These are phyloP conservation scores for Geranomyces michiganensis DNA, from an alignment of 192 early-diverging fungal genomes.

Conservation along the genomic window DNA sequence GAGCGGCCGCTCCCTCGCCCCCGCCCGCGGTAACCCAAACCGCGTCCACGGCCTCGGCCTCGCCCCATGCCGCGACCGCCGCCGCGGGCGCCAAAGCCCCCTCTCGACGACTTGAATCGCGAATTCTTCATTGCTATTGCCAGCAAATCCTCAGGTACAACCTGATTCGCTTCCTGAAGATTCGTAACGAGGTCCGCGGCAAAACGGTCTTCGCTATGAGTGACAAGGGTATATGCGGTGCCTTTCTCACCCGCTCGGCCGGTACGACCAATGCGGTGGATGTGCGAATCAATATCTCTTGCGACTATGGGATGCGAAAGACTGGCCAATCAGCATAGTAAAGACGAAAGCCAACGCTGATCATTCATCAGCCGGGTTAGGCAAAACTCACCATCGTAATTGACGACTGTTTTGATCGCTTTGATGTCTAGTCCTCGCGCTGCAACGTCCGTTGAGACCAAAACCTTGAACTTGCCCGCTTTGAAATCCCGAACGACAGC, in stretches of 20 bases:
- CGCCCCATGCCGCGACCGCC: slow-evolving; percentile 54
- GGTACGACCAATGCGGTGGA: slow-evolving; percentile 93
- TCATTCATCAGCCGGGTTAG: too few species aligned
- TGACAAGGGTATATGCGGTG: slow-evolving; percentile 90
- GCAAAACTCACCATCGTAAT: slow-evolving; percentile 69
- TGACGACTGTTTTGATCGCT: slow-evolving; percentile 71
- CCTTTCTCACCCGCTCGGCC: slow-evolving; percentile 95
- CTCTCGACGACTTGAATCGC: slow-evolving; percentile 59
- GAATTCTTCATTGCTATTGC: slow-evolving; percentile 81
- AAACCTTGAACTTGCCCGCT: slow-evolving; percentile 54
- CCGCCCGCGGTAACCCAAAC: slow-evolving; percentile 39
- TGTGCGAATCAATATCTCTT: slow-evolving; percentile 81
- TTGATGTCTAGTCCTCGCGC: slow-evolving; percentile 85
- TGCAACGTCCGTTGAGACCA: slow-evolving; percentile 57
- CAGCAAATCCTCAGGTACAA: slow-evolving; percentile 80
- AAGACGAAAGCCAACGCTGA: too few species aligned
- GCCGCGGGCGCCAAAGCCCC: slow-evolving; percentile 51
- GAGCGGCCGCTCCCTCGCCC: slow-evolving; percentile 32
- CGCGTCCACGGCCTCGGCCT: slow-evolving; percentile 33
- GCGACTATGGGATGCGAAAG: slow-evolving; percentile 47
- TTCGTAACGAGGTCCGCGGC: slow-evolving; percentile 48
- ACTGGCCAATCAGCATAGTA: neutral
- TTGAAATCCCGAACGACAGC: slow-evolving; percentile 72
- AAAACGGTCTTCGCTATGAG: slow-evolving; percentile 74
- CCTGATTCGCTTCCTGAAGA: slow-evolving; percentile 78